Evolutionary conservation across 345 rosid species (phyloP), one percentile per base, ranked within the genome.

Genomic region (Brassica rapa): DNA sequence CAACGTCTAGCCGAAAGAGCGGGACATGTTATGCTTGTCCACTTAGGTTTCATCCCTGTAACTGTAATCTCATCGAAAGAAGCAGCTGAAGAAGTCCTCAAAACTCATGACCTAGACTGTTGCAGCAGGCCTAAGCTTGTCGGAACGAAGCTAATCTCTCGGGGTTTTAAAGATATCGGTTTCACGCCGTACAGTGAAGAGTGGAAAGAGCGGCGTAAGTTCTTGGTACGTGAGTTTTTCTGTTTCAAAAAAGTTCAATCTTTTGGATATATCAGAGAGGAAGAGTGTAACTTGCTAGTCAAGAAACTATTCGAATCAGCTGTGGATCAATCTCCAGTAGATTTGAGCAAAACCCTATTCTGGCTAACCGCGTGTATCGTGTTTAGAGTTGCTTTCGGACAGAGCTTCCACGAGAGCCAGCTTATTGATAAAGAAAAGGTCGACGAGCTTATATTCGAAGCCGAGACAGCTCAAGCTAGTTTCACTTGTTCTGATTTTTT

Each of bases 21-120:
- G 29, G 89, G 88, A 46, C 80, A 86, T n/a, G 80, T 90, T 12
- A 70, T 88, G 83, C 82, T 79, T n/a, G 32, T 88, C 10, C 69
- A 68, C 56, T 73, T 88, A 0, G 92, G 90, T 0, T 57, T 12
- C 21, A 53, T 56, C 24, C 82, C 83, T 5, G 24, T 77, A 5
- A 25, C 82, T 0, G 73, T 88, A 2, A 69, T 87, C 74, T 87
- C 87, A 32, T 88, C 91, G 0, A 86, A 78, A 6, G 67, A 82
- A 78, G 64, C 71, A 76, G 91, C 85, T 5, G 75, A 81, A 80
- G 82, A 84, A 62, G 76, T 86, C 0, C 19, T 87, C 59, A 84
- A 56, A 72, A 80, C 83, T 21, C 82, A 85, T 25, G 92, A 87
- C 67, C 82, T 82, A 15, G 72, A 73, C 6, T 83, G 83, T 53